Base-by-base conservation (phyloP, 2,329 filamentous ascomycete species). In the Colletotrichum lupini region DNA sequence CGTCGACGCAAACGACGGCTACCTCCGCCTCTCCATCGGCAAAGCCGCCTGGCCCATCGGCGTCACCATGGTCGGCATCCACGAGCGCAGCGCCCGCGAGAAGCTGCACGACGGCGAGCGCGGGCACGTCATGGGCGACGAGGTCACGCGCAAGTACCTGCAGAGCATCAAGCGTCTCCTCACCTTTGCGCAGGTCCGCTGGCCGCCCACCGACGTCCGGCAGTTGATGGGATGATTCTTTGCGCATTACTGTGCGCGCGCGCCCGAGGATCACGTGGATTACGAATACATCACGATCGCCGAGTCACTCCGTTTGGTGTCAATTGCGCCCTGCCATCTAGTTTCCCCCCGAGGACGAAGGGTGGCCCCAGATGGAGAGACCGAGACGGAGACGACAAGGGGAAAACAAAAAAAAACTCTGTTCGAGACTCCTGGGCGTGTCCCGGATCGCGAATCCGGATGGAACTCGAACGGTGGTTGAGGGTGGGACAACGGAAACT, bases 41-140 rank as follows among this genome's bases (percentile, higher is more conserved):
- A 98, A 98, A 85, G 95, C 95, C 77, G 97, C 97, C 19, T 99
- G 97, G 97, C 97, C 97, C 28, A 99, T 99, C 79, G 97, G 97
- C 84, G 97, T 99, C 52, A 99, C 97, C 82, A 99, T 98, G 97
- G 97, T 99, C 79, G 97, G 97, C 87, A 99, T 99, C 78, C 97
- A 99, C 89, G 97, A 98, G 87, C 92, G 97, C 80, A 97, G 93
- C 77, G 96, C 97, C 24, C 91, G 97, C 75, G 97, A 99, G 85
- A 99, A 99, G 85, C 86, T 99, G 73, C 95, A 98, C 81, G 91
- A 97, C 81, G 93, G 92, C 72, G 91, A 93, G 79, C 93, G 95
- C 79, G 97, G 96, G 4, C 95, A 99, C 82, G 98, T 98, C 78
- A 95, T 99, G 92, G 96, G 95, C 71, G 97, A 98, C 81, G 97